Evolutionary conservation across 148 eudicot species (phyloP).

Genomic region (Spergularia marina): DNA sequence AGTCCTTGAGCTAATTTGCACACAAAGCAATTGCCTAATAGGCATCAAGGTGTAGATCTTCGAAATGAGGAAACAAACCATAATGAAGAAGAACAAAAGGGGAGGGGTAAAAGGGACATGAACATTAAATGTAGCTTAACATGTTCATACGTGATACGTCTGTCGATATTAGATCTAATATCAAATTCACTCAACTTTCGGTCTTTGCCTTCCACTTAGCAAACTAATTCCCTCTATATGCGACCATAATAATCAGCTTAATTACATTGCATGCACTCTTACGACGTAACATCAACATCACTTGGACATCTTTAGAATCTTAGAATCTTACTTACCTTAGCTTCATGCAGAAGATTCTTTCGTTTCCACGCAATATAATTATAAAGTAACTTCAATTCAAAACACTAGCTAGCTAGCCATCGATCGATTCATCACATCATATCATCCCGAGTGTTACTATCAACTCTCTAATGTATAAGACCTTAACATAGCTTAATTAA

Average conservation of each 20-base stretch:
- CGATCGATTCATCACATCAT: too few species aligned
- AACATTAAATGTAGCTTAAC: constrained; percentile 22
- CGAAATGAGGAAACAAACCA: not conserved
- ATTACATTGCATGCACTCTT: not conserved
- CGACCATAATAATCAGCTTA: constrained; percentile 2
- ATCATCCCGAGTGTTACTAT: too few species aligned
- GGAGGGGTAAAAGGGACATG: constrained; percentile 21
- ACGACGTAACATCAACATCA: constrained; percentile 15
- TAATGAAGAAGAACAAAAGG: not conserved
- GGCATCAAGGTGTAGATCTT: constrained; percentile 10
- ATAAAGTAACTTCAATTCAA: constrained; percentile 7
- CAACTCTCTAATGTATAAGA: too few species aligned
- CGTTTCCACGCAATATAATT: constrained; percentile 1
- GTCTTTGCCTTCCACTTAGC: constrained; percentile 21
- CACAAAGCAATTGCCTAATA: too few species aligned
- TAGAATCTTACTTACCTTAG: constrained; percentile 1
- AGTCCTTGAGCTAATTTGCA: too few species aligned
- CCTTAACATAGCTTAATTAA: not conserved
- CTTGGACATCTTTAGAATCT: not conserved
- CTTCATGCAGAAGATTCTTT: not conserved
- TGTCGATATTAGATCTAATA: not conserved
- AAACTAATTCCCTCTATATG: constrained; percentile 27
- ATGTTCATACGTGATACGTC: constrained; percentile 16
- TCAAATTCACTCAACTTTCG: constrained; percentile 20
- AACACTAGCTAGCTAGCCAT: too few species aligned